A percentile compares a stretch with the other conserved stretches of the same genome.
These are phyloP conservation scores for Selaginella moellendorffii DNA, from an alignment of 75 land plant species.

Conservation along the genomic window DNA sequence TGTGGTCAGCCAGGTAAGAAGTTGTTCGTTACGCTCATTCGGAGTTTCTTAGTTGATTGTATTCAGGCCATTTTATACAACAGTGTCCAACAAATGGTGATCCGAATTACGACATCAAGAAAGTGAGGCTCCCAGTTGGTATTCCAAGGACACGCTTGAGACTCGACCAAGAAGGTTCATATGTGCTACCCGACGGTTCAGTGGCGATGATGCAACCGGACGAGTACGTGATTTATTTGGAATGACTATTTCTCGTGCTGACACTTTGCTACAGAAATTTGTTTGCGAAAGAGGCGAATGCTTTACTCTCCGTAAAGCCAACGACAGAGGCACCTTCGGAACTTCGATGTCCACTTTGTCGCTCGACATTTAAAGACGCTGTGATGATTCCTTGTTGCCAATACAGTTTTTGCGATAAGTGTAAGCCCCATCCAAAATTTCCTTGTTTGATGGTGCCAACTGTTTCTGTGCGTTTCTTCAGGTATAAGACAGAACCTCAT, in stretches of 20 bases:
- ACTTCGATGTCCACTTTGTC: slow-evolving; percentile 61
- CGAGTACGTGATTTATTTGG: slow-evolving; percentile 14
- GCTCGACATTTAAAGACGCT: slow-evolving; percentile 51
- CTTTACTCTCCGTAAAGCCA: slow-evolving; percentile 16
- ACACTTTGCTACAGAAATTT: slow-evolving; percentile 13
- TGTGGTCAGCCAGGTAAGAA: slow-evolving; percentile 30
- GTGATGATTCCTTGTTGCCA: slow-evolving; percentile 94
- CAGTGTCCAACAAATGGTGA: slow-evolving; percentile 6
- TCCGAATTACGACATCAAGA: slow-evolving; percentile 1
- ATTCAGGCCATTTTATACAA: slow-evolving; percentile 4
- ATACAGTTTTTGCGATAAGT: slow-evolving; percentile 71
- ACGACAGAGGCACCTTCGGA: slow-evolving; percentile 46
- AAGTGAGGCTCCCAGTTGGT: background rate
- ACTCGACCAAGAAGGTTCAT: slow-evolving; percentile 23
- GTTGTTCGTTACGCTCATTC: background rate
- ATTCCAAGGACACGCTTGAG: slow-evolving; percentile 17
- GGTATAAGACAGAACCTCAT: slow-evolving; percentile 42
- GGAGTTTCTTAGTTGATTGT: background rate
- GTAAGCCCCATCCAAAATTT: slow-evolving; percentile 28
- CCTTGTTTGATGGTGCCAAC: background rate
- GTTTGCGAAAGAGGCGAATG: slow-evolving; percentile 28
- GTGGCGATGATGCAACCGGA: slow-evolving; percentile 28
- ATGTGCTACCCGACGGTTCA: slow-evolving; percentile 25
- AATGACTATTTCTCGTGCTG: background rate
- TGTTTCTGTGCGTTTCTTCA: slow-evolving; percentile 6